phyloP scores from a whole-genome alignment of 805 yeast species.

The Suhomyces kilbournensis region DNA sequence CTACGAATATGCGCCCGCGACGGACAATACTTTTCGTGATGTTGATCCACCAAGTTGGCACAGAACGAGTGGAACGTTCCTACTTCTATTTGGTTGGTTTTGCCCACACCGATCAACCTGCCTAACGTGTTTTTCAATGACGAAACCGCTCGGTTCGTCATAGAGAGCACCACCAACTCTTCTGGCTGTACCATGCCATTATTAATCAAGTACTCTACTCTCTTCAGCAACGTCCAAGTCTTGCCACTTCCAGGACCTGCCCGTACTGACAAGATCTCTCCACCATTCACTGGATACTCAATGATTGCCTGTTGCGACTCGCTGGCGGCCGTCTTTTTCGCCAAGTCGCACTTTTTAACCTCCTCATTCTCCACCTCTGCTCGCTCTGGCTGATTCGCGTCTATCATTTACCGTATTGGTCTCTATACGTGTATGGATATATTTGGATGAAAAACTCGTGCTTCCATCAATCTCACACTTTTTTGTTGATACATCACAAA shows the following conservation, averaged over 20 bases:
- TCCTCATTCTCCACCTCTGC: neutral
- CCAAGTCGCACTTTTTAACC: neutral
- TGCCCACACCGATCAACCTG: conserved; percentile 29
- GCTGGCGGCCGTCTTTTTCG: conserved; percentile 1
- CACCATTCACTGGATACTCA: conserved; percentile 33
- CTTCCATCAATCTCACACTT: neutral
- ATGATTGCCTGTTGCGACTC: conserved; percentile 47
- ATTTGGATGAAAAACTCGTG: neutral
- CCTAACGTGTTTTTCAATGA: conserved; percentile 36
- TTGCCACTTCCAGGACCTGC: conserved; percentile 82
- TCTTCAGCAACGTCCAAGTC: conserved; percentile 54
- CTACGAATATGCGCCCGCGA: conserved; percentile 9
- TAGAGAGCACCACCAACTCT: conserved; percentile 58
- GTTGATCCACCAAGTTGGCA: conserved; percentile 43
- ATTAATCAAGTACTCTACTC: conserved; percentile 48
- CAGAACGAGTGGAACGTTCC: conserved; percentile 67
- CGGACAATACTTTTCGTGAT: conserved; percentile 18
- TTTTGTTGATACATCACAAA: neutral
- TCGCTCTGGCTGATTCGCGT: neutral
- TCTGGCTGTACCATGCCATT: conserved; percentile 41
- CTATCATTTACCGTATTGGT: neutral
- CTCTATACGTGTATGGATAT: neutral
- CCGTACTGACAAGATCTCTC: conserved; percentile 46
- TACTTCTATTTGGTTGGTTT: conserved; percentile 36
- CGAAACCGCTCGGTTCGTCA: conserved; percentile 68